Evolutionary conservation across 129 eudicot species (phyloP), one percentile per base, ranked within the genome.

Genomic region (Helianthus tuberosus): DNA sequence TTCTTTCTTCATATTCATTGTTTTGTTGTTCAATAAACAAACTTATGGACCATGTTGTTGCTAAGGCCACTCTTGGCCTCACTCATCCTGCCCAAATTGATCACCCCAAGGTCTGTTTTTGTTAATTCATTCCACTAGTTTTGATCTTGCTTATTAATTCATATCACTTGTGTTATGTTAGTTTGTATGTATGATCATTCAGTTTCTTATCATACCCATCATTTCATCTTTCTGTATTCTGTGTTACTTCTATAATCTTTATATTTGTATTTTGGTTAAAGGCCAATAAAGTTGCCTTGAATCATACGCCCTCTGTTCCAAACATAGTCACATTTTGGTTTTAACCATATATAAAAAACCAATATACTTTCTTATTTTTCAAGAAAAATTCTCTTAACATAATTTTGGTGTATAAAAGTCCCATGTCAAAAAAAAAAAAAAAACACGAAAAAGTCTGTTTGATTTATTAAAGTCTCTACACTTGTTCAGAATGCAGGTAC

Each of bases 21-120:
- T 76, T 65, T 64, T 55, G 11, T 66, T 60, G 73, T 15, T 15
- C 72, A 47, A 81, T 74, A 75, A 55, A 60, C 41, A 85, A 41
- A 55, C 84, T 85, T 41, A 93, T 93, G 96, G 91, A 96, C 77
- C 89, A 88, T 76, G 29, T 86, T 68, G 64, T 83, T 75, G 80
- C 92, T 20, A 82, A 81, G 59, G 91, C 89, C 78, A 88, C 91
- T 75, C 97, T 94, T 61, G 98, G 98, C 79, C 96, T 94, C 88
- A 94, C 98, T 80, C 80, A 84, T 14, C 89, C 97, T 64, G 88
- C 86, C 20, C 86, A 72, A 62, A 82, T 86, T 73, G 86, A 90
- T 29, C 80, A 82, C 17, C 90, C 84, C 14, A 84, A 91, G 97
- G 97, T 88, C 58, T 47, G 63, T 50, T 44, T 41, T 66, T 47